Conservation (phyloP, 1,139 yeast genomes). For the Sugiyamaella pinicola region DNA sequence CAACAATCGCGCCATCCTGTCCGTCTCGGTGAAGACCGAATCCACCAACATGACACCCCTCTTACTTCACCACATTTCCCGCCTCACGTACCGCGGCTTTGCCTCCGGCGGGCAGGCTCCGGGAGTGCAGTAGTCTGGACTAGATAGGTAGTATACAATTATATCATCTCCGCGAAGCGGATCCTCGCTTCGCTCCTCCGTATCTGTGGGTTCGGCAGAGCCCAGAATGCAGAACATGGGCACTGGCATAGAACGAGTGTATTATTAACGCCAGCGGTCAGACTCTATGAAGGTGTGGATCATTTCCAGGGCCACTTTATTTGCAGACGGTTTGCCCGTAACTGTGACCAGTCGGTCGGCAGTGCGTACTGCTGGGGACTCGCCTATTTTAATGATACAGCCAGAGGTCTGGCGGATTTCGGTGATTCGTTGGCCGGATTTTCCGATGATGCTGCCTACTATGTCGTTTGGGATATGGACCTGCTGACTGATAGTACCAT, state of each 20-base stretch:
- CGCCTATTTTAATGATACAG: slow-evolving; percentile 54
- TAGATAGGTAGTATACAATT: no score
- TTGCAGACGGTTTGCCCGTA: slow-evolving; percentile 67
- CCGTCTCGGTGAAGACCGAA: not conserved
- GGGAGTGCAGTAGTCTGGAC: no score
- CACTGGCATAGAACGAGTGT: no score
- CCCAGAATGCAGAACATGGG: slow-evolving; percentile 5
- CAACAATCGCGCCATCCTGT: not conserved
- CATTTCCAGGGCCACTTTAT: slow-evolving; percentile 40
- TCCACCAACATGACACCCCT: not conserved
- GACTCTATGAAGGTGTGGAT: slow-evolving; percentile 35
- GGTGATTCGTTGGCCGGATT: slow-evolving; percentile 75
- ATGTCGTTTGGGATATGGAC: slow-evolving; percentile 68
- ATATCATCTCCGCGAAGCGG: no score
- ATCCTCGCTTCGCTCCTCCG: no score
- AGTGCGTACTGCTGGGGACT: slow-evolving; percentile 33
- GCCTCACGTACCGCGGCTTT: slow-evolving; percentile 1
- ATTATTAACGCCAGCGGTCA: slow-evolving; percentile 24
- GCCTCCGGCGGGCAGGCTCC: not conserved
- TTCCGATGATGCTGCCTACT: slow-evolving; percentile 85
- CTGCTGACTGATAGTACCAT: slow-evolving; percentile 11
- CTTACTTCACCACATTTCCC: not conserved
- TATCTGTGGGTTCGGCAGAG: no score
- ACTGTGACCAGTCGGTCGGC: slow-evolving; percentile 61
- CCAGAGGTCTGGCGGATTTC: slow-evolving; percentile 77